phyloP scores from a whole-genome alignment of 208 protist genomes.

The Trichomonas gallinae region DNA sequence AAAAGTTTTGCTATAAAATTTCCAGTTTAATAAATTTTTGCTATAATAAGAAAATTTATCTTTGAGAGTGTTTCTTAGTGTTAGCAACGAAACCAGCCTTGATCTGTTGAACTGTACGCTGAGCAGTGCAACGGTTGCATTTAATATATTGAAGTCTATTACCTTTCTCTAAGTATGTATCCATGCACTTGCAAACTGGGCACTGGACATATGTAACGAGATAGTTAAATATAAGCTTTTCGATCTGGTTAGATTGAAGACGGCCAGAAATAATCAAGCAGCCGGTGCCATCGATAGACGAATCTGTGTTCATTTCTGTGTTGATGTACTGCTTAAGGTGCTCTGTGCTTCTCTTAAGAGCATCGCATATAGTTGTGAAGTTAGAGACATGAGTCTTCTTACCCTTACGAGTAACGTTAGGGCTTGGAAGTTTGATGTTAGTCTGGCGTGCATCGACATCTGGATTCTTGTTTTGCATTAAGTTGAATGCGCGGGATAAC shows the following conservation, averaged over 20 bases:
- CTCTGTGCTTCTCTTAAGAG: neutral
- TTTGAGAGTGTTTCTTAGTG: neutral
- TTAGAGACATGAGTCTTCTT: neutral
- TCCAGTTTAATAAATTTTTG: no score
- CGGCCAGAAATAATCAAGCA: neutral
- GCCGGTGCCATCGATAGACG: neutral
- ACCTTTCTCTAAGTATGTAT: neutral
- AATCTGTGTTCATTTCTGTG: neutral
- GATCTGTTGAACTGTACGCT: neutral
- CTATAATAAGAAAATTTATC: no score
- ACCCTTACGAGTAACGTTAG: neutral
- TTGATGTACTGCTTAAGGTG: constrained; percentile 18
- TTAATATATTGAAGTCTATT: neutral
- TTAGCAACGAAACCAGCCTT: neutral
- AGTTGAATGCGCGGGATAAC: neutral
- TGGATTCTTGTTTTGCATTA: neutral
- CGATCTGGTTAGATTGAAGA: neutral
- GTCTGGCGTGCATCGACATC: neutral
- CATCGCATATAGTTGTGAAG: neutral
- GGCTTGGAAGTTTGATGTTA: neutral
- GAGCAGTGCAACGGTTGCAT: neutral
- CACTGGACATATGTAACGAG: neutral
- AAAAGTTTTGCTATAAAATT: no score
- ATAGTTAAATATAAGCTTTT: neutral
- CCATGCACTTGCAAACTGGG: neutral